phyloP scores from a whole-genome alignment of 169 alveolate species.

The Plasmodium gallinaceum region DNA sequence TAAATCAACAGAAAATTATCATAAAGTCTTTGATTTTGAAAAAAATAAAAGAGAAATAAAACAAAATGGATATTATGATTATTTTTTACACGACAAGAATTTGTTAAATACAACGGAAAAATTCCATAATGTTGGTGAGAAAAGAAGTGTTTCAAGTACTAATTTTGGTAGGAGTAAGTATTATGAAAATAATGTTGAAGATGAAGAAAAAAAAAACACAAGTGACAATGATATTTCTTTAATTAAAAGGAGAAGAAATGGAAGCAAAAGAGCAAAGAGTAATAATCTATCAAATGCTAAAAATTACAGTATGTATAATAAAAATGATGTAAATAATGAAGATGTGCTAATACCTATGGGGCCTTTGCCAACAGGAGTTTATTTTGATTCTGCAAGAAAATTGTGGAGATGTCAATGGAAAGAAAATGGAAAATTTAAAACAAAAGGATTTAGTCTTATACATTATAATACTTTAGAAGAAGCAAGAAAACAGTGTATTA shows the following conservation, averaged over 20 bases:
- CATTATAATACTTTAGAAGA: slow-evolving; percentile 89
- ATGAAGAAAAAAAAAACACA: slow-evolving; percentile 48
- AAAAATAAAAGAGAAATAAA: slow-evolving; percentile 20
- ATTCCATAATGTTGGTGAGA: slow-evolving; percentile 35
- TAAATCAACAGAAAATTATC: not conserved
- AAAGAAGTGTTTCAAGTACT: slow-evolving; percentile 64
- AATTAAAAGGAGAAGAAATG: slow-evolving; percentile 34
- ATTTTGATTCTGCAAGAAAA: slow-evolving; percentile 90
- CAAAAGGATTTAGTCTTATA: slow-evolving; percentile 90
- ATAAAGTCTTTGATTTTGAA: slow-evolving; percentile 52
- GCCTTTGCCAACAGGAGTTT: slow-evolving; percentile 91
- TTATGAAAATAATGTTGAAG: slow-evolving; percentile 34
- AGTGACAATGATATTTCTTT: slow-evolving; percentile 58
- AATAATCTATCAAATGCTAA: slow-evolving; percentile 39
- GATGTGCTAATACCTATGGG: slow-evolving; percentile 86
- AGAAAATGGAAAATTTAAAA: slow-evolving; percentile 90
- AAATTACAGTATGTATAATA: slow-evolving; percentile 25
- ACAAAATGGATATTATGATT: slow-evolving; percentile 46
- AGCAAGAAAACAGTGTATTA: slow-evolving; percentile 89
- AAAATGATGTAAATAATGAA: slow-evolving; percentile 78
- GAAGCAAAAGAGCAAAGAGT: slow-evolving; percentile 64
- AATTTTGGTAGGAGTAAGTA: slow-evolving; percentile 52
- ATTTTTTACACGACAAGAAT: slow-evolving; percentile 18
- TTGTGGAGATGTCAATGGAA: slow-evolving; percentile 94
- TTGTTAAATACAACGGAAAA: slow-evolving; percentile 19